Evolutionary conservation across 768 basidiomycete species (phyloP).

Genomic region (Mycena floridula): DNA sequence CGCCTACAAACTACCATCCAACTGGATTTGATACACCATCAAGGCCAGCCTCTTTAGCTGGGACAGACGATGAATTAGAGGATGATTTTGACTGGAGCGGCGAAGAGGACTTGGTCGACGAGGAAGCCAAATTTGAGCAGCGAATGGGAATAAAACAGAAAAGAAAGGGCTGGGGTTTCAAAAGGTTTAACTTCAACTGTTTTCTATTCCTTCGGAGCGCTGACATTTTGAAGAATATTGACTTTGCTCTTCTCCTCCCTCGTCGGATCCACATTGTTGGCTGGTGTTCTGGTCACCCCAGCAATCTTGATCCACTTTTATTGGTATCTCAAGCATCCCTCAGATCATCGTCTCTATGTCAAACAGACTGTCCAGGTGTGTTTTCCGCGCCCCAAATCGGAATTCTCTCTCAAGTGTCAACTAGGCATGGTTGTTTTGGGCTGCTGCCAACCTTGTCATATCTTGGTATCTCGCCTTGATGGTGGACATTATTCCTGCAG

Average conservation of each 20-base stretch:
- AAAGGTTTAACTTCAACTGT: constrained; percentile 34
- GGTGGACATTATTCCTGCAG: constrained; percentile 59
- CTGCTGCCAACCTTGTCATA: constrained; percentile 67
- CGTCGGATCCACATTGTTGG: constrained; percentile 63
- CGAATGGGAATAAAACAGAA: constrained; percentile 47
- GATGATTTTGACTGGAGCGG: constrained; percentile 71
- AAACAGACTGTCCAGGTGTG: constrained; percentile 59
- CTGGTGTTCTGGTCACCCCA: constrained; percentile 53
- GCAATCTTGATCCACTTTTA: constrained; percentile 62
- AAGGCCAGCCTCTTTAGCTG: constrained; percentile 37
- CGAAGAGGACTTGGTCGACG: constrained; percentile 69
- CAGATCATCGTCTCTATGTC: constrained; percentile 50
- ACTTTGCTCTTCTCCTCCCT: constrained; percentile 65
- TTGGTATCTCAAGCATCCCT: constrained; percentile 60
- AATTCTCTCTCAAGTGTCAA: too few species aligned
- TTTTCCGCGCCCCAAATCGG: too few species aligned
- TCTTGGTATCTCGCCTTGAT: constrained; percentile 77
- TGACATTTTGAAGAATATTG: constrained; percentile 36
- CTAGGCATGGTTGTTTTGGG: constrained; percentile 86
- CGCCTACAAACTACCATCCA: constrained; percentile 19
- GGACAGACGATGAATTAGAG: constrained; percentile 55
- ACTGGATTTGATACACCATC: constrained; percentile 27
- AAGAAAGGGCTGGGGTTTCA: constrained; percentile 43
- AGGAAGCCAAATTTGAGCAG: constrained; percentile 61
- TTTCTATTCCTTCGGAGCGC: neutral